Base-by-base conservation (phyloP, 2,329 filamentous ascomycete species). In the Alternaria arborescens region DNA sequence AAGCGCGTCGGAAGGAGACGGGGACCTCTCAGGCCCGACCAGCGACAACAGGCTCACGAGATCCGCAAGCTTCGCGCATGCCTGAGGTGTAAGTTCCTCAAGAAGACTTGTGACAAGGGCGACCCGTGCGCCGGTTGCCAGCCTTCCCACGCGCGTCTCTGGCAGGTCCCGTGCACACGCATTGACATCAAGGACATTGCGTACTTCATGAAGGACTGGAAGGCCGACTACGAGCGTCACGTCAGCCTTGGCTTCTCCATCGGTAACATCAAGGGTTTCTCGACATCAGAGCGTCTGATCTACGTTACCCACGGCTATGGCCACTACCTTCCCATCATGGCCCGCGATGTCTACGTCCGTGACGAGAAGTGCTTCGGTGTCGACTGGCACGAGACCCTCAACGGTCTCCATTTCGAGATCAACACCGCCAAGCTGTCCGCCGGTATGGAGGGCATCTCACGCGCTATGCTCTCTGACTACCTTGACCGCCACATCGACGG, bases 151-250 rank as follows among this genome's bases (percentile, higher is more conserved):
- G 94, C 94, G 65, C 90, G 94, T 66, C 85, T 98, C 53, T 98
- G 94, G 94, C 94, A 97, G 82, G 94, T 98, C 44, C 94, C 94
- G 62, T 98, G 94, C 85, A 98, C 94, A 41, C 91, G 94, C 64
- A 97, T 97, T 75, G 94, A 97, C 79, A 98, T 98, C 85, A 97
- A 97, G 86, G 94, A 98, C 74, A 97, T 98, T 73, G 92, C 89
- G 43, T 97, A 96, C 81, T 98, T 98, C 84, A 95, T 97, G 92
- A 97, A 97, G 85, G 94, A 97, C 80, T 98, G 94, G 94, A 97
- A 94, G 82, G 94, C 93, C 44, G 94, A 98, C 79, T 97, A 95
- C 73, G 93, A 97, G 82, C 90, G 93, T 70, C 94, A 97, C 77
- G 87, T 95, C 70, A 91, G 88, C 65, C 88, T 92, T 59, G 92